Conservation (phyloP, 2,329 filamentous ascomycete genomes). For the Pseudogymnoascus sp. region DNA sequence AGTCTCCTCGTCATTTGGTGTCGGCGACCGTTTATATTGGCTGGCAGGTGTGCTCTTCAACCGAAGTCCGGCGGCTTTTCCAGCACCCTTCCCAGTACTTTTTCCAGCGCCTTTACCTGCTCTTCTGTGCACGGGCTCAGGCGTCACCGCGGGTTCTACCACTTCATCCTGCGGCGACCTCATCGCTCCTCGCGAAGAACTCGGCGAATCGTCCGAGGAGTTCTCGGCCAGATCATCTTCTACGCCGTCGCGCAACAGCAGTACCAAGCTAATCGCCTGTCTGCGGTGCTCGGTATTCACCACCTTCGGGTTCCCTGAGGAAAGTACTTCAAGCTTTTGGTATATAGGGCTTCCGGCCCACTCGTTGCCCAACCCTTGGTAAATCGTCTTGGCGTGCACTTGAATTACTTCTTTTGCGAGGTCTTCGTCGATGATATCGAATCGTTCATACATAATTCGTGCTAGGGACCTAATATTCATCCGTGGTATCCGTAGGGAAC, state of each 20-base stretch:
- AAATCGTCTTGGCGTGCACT: slow-evolving; percentile 9
- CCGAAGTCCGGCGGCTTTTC: not conserved
- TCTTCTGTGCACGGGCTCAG: not conserved
- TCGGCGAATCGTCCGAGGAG: not conserved
- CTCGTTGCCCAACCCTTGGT: slow-evolving; percentile 7
- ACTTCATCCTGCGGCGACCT: not conserved
- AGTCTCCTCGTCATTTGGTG: slow-evolving; percentile 1
- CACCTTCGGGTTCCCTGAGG: not conserved
- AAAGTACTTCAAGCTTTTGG: slow-evolving; percentile 4
- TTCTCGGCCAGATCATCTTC: not conserved
- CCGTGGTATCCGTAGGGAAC: not conserved
- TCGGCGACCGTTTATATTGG: not conserved
- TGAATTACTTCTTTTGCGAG: slow-evolving; percentile 11
- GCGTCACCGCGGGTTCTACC: not conserved
- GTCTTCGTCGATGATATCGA: slow-evolving; percentile 7
- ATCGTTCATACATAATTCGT: slow-evolving; percentile 11
- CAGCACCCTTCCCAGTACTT: not conserved
- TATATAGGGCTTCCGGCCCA: slow-evolving; percentile 11
- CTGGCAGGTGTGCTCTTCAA: not conserved
- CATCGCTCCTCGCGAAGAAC: not conserved
- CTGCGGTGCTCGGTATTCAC: not conserved
- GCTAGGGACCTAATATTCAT: slow-evolving; percentile 9
- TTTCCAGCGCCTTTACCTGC: not conserved
- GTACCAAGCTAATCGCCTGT: not conserved
- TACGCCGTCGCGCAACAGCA: not conserved